Base-by-base conservation (phyloP, 768 basidiomycete species). In the Suillus decipiens region DNA sequence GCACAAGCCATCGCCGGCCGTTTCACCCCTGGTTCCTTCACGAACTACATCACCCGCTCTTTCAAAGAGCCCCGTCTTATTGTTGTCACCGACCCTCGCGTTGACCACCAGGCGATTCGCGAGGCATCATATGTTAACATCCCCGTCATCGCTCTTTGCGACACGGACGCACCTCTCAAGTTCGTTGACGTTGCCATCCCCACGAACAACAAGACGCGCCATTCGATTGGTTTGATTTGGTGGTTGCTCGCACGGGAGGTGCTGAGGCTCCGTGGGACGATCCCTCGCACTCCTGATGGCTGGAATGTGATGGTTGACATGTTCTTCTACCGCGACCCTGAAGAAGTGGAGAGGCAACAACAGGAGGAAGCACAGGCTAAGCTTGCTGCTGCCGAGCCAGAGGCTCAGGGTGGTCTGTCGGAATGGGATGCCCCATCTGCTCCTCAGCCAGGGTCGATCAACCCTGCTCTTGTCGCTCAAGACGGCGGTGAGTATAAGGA, bases 81-180 rank as follows among this genome's bases (percentile, higher is more conserved):
- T 78, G 77, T 99, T 74, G 96, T 99, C 66, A 98, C 96, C 77
- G 97, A 99, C 82, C 97, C 97, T 70, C 93, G 97, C 69, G 93
- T 98, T 67, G 97, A 99, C 82, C 97, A 99, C 86, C 97, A 99
- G 81, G 97, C 97, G 68, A 99, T 99, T 81, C 94, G 97, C 70
- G 97, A 99, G 83, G 96, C 97, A 53, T 96, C 96, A 62, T 99
- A 99, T 77, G 97, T 99, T 79, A 99, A 99, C 90, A 99, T 99
- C 80, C 97, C 97, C 71, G 97, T 99, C 73, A 97, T 99, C 72
- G 97, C 96, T 64, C 89, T 99, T 73, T 95, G 93, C 82, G 97
- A 99, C 81, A 97, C 96, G 71, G 97, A 99, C 79, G 95, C 97
- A 54, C 94, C 95, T 63, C 87, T 99, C 73, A 89, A 94, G 79